Percentiles rank a stretch among this genome's conserved stretches.
Conservation (phyloP, 257 asterid genomes). For the Ophiorrhiza pumila region DNA sequence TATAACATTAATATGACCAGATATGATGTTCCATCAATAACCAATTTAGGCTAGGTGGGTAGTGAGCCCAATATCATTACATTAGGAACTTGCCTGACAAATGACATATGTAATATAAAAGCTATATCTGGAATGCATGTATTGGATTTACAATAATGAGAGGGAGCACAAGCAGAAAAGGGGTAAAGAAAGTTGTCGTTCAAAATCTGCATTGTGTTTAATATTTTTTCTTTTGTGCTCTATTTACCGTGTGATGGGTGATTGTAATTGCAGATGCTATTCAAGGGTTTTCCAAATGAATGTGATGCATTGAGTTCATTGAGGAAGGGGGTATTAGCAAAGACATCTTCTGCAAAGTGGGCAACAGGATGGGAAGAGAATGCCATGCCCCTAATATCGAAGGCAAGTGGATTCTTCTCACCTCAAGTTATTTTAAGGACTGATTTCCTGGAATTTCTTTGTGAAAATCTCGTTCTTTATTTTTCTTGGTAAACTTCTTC, state of each 20-base stretch:
- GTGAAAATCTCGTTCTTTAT: background rate
- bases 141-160: background rate
- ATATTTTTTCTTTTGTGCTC: background rate
- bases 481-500: background rate
- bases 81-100: background rate
- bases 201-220: background rate
- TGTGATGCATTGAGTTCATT: constrained; percentile 55
- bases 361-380: constrained; percentile 79
- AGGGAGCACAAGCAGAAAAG: background rate
- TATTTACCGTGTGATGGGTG: background rate
- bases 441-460: background rate
- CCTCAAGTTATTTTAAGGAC: background rate
- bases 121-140: background rate
- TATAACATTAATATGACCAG: background rate
- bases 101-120: background rate
- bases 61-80: background rate
- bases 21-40: background rate
- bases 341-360: constrained; percentile 71
- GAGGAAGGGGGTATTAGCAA: constrained; percentile 61
- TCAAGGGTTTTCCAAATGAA: constrained; percentile 77
- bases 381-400: constrained; percentile 65
- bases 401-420: constrained; percentile 41
- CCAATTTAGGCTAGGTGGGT: background rate
- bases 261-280: constrained; percentile 53
- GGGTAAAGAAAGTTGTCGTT: background rate